A percentile compares a stretch with the other conserved stretches of the same genome.
Conservation (phyloP, 768 basidiomycete species). For the Trametes sanguinea region DNA sequence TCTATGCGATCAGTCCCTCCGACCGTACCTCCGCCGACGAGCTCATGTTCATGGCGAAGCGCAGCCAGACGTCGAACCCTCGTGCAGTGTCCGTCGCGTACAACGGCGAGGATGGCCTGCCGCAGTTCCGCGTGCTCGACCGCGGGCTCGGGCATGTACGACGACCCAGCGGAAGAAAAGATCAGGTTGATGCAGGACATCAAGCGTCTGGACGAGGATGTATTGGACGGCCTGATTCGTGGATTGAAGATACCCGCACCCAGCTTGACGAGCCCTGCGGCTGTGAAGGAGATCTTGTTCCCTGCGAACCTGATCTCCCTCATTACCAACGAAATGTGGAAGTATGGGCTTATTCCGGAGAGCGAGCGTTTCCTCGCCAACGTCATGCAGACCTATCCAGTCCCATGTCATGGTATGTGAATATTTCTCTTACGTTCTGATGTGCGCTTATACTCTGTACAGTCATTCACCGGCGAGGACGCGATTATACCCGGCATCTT, state of each 20-base stretch:
- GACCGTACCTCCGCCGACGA: conserved; percentile 81
- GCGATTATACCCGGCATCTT: conserved; percentile 95
- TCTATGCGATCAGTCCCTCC: conserved; percentile 58
- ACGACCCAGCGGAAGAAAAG: conserved; percentile 94
- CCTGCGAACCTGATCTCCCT: conserved; percentile 97
- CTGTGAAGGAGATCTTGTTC: conserved; percentile 96
- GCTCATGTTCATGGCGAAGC: conserved; percentile 71
- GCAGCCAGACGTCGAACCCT: conserved; percentile 68
- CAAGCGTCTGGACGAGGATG: conserved; percentile 90
- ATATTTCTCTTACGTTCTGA: too few relatives aligned
- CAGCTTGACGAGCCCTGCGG: conserved; percentile 87
- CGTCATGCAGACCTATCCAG: conserved; percentile 98
- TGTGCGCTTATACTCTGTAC: neutral
- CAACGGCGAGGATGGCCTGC: conserved; percentile 75
- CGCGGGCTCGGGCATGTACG: conserved; percentile 76
- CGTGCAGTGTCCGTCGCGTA: conserved; percentile 89
- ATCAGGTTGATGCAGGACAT: conserved; percentile 90
- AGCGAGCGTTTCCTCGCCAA: conserved; percentile 98
- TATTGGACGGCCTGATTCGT: conserved; percentile 85
- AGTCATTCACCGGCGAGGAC: conserved; percentile 93
- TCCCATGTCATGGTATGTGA: conserved; percentile 91
- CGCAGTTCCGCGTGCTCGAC: conserved; percentile 61
- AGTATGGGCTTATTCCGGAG: conserved; percentile 94
- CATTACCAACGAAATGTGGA: conserved; percentile 99
- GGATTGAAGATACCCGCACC: conserved; percentile 93